phyloP scores from a whole-genome alignment of 2,329 filamentous ascomycete species.

The Fusarium lateritium region DNA sequence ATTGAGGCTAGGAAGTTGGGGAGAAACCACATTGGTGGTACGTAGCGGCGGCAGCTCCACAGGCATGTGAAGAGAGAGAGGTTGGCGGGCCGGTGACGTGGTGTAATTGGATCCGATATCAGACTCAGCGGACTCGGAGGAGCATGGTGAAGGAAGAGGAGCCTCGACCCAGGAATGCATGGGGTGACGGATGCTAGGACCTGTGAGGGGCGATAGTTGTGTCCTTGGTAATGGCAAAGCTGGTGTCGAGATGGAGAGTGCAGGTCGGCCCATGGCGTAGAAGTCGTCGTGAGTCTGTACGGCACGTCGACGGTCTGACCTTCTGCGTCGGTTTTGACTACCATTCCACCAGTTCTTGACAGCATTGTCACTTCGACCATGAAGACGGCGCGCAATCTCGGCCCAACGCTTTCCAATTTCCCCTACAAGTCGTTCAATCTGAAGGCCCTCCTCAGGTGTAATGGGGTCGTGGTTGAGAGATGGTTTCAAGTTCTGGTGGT shows the following conservation, averaged over 20 bases:
- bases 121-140: constrained; percentile 70
- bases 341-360: constrained; percentile 99
- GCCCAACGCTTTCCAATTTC: constrained; percentile 92
- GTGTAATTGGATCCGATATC: constrained; percentile 76
- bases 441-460: constrained; percentile 75
- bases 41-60: constrained; percentile 60
- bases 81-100: constrained; percentile 65
- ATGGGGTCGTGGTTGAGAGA: constrained; percentile 81
- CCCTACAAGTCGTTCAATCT: constrained; percentile 83
- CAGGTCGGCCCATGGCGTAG: constrained; percentile 45
- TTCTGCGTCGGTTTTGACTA: constrained; percentile 83
- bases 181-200: constrained; percentile 44
- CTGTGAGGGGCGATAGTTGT: constrained; percentile 34
- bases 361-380: constrained; percentile 91
- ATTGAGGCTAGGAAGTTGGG: constrained; percentile 52
- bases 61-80: constrained; percentile 56
- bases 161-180: constrained; percentile 49
- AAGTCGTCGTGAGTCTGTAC: constrained; percentile 43
- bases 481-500: constrained; percentile 92
- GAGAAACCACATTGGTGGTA: constrained; percentile 17
- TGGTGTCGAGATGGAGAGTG: constrained; percentile 51
- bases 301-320: constrained; percentile 61
- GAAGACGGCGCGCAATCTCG: constrained; percentile 86
- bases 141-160: constrained; percentile 56
- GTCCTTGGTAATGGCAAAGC: constrained; percentile 27